Evolutionary conservation across 1,284 basidiomycete genomes (phyloP).

Genomic region (Cutaneotrichosporon sp.): DNA sequence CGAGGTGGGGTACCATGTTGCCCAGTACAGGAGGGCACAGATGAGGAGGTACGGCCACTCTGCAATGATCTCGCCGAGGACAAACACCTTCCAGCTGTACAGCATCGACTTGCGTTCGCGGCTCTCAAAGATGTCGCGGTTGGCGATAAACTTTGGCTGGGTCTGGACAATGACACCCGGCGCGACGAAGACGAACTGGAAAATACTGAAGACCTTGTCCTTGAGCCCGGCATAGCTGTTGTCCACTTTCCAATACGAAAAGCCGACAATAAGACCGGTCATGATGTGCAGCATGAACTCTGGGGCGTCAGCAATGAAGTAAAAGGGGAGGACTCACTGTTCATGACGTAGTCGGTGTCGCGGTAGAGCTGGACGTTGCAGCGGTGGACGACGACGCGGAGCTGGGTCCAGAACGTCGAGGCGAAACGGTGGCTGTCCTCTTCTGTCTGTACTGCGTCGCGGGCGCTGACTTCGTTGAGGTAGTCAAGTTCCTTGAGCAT

Average conservation of each 20-base stretch:
- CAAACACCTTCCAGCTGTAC: slow-evolving; percentile 40
- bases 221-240: slow-evolving; percentile 21
- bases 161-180: slow-evolving; percentile 45
- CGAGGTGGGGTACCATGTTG: slow-evolving; percentile 12
- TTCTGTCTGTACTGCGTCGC: not conserved
- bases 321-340: slow-evolving; percentile 2
- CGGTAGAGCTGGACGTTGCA: slow-evolving; percentile 38
- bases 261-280: slow-evolving; percentile 42
- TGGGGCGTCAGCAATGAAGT: not conserved
- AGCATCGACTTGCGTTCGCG: slow-evolving; percentile 45
- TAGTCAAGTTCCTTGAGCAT: slow-evolving; percentile 48
- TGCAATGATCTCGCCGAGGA: slow-evolving; percentile 37
- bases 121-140: slow-evolving; percentile 45
- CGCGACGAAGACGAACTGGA: slow-evolving; percentile 45
- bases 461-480: slow-evolving; percentile 16
- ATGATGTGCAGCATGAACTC: slow-evolving; percentile 37
- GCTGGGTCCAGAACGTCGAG: slow-evolving; percentile 31
- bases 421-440: slow-evolving; percentile 39
- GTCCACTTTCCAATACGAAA: slow-evolving; percentile 41
- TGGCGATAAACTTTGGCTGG: slow-evolving; percentile 47
- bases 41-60: slow-evolving; percentile 43
- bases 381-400: slow-evolving; percentile 34
- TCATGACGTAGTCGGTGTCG: slow-evolving; percentile 43
- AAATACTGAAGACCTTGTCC: slow-evolving; percentile 26
- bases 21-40: slow-evolving; percentile 27